These are phyloP conservation scores for Fonsecaea nubica DNA, from an alignment of 2,329 filamentous ascomycete species.

Conservation along the genomic window DNA sequence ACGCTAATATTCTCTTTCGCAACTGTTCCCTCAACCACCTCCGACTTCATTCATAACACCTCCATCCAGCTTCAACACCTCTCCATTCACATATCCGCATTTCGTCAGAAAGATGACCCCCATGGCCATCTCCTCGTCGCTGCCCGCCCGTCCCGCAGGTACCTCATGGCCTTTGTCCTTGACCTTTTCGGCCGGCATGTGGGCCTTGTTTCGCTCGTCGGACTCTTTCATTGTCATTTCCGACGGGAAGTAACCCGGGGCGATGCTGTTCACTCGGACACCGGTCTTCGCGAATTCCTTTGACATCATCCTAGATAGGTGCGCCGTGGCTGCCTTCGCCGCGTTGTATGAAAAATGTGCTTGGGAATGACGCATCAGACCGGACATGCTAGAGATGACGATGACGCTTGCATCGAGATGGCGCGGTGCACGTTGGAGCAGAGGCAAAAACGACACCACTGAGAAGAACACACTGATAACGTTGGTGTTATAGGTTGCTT, in stretches of 20 bases:
- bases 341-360: constrained; percentile 76
- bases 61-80: constrained; percentile 55
- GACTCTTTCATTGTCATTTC: constrained; percentile 66
- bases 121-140: constrained; percentile 70
- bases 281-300: constrained; percentile 72
- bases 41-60: constrained; percentile 49
- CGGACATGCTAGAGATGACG: constrained; percentile 72
- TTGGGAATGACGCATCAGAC: constrained; percentile 73
- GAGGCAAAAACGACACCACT: constrained; percentile 69
- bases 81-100: constrained; percentile 56
- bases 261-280: constrained; percentile 73
- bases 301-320: constrained; percentile 69
- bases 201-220: constrained; percentile 64
- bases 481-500: constrained; percentile 70
- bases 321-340: constrained; percentile 70
- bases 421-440: constrained; percentile 66
- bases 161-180: constrained; percentile 48
- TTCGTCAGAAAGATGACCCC: constrained; percentile 59
- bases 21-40: constrained; percentile 19
- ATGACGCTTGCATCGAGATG: constrained; percentile 55
- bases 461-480: constrained; percentile 76
- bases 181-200: constrained; percentile 47
- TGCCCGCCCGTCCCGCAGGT: constrained; percentile 63
- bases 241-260: constrained; percentile 72
- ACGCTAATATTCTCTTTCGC: neutral